Evolutionary conservation across 139 green algal species (phyloP).

Genomic region (Micromonas pusilla): DNA sequence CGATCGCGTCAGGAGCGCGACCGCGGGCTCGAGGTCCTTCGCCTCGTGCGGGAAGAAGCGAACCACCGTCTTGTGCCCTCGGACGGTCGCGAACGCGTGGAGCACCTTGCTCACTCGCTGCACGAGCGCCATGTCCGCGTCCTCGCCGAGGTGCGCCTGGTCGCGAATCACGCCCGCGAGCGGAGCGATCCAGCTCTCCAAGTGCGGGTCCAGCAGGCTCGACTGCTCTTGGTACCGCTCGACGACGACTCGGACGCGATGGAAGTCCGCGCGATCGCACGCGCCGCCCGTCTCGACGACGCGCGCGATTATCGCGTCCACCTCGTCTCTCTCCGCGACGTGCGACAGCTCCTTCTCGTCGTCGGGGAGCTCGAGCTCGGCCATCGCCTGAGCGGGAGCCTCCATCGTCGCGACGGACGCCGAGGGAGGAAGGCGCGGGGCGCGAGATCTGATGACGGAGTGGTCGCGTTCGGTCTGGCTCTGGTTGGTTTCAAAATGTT

Average conservation of each 20-base stretch:
- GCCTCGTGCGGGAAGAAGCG: slow-evolving; percentile 84
- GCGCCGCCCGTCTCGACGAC: background rate
- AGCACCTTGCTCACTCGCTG: slow-evolving; percentile 57
- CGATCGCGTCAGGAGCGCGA: slow-evolving; percentile 9
- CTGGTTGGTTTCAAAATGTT: no score
- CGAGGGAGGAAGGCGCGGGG: background rate
- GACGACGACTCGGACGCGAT: slow-evolving; percentile 28
- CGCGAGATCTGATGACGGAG: no score
- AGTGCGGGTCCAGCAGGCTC: slow-evolving; percentile 82
- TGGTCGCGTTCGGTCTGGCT: no score
- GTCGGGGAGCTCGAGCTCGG: background rate
- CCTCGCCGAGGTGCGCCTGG: slow-evolving; percentile 33
- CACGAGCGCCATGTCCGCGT: slow-evolving; percentile 23
- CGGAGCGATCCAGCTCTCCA: slow-evolving; percentile 70
- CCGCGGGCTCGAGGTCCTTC: slow-evolving; percentile 21
- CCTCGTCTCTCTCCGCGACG: background rate
- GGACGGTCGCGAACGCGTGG: slow-evolving; percentile 64
- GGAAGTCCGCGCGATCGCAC: background rate
- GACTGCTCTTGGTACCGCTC: slow-evolving; percentile 90
- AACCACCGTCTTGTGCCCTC: slow-evolving; percentile 76
- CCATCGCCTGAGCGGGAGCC: background rate
- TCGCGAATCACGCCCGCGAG: slow-evolving; percentile 56
- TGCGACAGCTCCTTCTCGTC: background rate
- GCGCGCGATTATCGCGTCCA: background rate
- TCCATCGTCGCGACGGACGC: background rate